Base-by-base conservation (phyloP, 176 grass and related monocot genomes). In the Triticum dicoccoides region DNA sequence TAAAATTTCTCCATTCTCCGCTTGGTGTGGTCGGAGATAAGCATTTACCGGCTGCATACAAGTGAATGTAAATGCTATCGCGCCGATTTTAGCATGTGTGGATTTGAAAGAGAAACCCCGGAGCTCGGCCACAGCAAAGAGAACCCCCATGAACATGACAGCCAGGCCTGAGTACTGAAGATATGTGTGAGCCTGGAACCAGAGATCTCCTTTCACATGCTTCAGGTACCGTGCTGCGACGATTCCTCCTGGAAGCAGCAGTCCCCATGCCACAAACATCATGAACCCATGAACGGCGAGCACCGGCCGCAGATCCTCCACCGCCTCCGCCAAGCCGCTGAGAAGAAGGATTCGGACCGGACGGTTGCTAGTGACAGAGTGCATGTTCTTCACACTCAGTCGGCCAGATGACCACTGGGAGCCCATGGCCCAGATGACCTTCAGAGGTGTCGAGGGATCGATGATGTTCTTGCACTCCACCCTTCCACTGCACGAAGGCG, bases 231-330 rank as follows among this genome's bases (percentile, higher is more conserved):
- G 83, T 1, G 85, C 94, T 3, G 90, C 78, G 61, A 98, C 89
- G 59, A 96, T 85, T 18, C 93, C 94, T 65, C 92, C 87, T 6
- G 92, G 92, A 49, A 96, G 73, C 35, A 96, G 33, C 47, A 96
- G 58, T 23, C 92, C 94, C 96, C 92, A 98, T 13, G 97, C 86
- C 35, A 98, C 90, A 84, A 98, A 98, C 97, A 98, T 98, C 94
- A 98, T 96, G 32, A 98, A 94, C 0, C 94, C 97, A 66, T 96
- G 93, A 84, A 98, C 91, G 37, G 90, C 94, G 44, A 98, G 84
- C 76, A 98, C 92, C 1, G 93, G 92, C 6, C 87, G 89, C 21
- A 94, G 61, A 39, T 98, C 97, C 88, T 98, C 81, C 65, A 94
- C 87, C 3, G 88, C 97, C 58, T 96, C 94, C 7, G 94, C 90